Evolutionary conservation across 2,329 filamentous ascomycete species (phyloP).

Genomic region (Sodiomyces alkalinus): DNA sequence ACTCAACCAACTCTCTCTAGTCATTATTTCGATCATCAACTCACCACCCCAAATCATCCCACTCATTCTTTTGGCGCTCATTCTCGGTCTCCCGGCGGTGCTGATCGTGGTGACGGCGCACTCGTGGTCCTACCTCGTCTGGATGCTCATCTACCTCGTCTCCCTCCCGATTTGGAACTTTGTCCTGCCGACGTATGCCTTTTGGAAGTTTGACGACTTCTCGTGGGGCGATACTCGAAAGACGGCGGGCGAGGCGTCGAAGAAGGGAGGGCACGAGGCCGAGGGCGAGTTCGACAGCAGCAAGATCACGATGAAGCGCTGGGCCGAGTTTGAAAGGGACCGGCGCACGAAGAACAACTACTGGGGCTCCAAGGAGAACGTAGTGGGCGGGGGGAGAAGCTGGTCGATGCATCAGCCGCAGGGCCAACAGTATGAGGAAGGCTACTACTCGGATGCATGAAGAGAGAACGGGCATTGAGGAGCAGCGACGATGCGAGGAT

Average conservation of each 20-base stretch:
- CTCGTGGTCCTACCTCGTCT: conserved; percentile 77
- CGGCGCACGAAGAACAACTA: conserved; percentile 33
- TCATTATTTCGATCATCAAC: conserved; percentile 72
- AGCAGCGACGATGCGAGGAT: too few species aligned
- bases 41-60: conserved; percentile 75
- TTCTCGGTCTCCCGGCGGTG: conserved; percentile 82
- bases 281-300: conserved; percentile 96
- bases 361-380: conserved; percentile 38
- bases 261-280: conserved; percentile 73
- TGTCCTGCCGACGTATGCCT: conserved; percentile 81
- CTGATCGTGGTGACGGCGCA: conserved; percentile 90
- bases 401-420: conserved; percentile 29
- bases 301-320: conserved; percentile 99
- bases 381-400: conserved; percentile 23
- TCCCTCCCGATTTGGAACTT: conserved; percentile 98
- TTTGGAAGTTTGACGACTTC: conserved; percentile 99
- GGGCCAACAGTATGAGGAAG: conserved; percentile 34
- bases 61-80: conserved; percentile 72
- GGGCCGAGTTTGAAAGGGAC: conserved; percentile 83
- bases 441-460: conserved; percentile 40
- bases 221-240: conserved; percentile 97
- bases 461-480: too few species aligned
- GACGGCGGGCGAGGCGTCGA: conserved; percentile 77
- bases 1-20: conserved; percentile 26
- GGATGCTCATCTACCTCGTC: conserved; percentile 93